Conservation (phyloP, 148 eudicot genomes). For the Hydrangea macrophylla region DNA sequence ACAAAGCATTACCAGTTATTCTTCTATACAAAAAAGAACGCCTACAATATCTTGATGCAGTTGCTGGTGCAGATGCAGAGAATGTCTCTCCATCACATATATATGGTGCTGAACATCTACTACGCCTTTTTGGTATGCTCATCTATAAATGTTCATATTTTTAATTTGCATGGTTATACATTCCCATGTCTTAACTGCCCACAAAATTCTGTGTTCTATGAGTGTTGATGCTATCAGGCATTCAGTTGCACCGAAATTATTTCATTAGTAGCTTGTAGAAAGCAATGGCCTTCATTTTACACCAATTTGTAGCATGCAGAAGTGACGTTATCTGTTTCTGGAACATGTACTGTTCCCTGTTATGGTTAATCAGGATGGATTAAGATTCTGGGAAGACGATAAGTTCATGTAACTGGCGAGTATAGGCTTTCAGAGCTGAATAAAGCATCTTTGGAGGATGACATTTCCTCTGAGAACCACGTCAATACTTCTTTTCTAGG, state of each 20-base stretch:
- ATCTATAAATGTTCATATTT: background rate
- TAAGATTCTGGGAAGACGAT: too few relatives aligned
- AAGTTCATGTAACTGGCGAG: too few relatives aligned
- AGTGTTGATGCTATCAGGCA: background rate
- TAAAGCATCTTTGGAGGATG: background rate
- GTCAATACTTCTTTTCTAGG: background rate
- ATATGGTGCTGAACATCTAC: slow-evolving; percentile 97
- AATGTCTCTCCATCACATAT: slow-evolving; percentile 77
- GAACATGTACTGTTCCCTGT: background rate
- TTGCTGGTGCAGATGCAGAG: slow-evolving; percentile 58
- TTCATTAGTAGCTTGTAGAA: background rate
- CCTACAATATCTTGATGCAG: slow-evolving; percentile 68
- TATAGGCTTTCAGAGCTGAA: too few relatives aligned
- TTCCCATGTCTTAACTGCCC: background rate
- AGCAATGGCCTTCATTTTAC: background rate
- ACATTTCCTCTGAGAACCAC: background rate
- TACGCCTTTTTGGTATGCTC: slow-evolving; percentile 90
- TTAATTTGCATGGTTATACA: background rate
- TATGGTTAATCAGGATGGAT: too few relatives aligned
- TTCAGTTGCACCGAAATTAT: background rate
- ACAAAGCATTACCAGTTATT: slow-evolving; percentile 79
- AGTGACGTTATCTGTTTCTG: background rate
- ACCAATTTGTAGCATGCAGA: background rate
- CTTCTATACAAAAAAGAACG: slow-evolving; percentile 93
- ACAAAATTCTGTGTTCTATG: background rate